Conservation (phyloP, 306 rosid species). For the Pyrus communis region DNA sequence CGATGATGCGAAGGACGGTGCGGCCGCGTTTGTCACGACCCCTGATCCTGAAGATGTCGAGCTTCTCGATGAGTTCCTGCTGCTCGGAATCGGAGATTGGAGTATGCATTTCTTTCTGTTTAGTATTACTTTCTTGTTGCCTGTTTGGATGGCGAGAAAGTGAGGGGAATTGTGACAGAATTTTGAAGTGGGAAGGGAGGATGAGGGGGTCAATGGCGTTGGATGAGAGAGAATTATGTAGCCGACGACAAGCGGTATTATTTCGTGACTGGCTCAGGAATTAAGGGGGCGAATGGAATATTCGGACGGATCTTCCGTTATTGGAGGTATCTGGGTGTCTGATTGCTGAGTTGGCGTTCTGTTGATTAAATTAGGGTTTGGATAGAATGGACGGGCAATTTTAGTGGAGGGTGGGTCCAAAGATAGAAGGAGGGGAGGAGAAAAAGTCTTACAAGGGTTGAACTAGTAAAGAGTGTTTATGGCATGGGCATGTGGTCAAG, state of each 20-base stretch:
- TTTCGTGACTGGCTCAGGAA: neutral
- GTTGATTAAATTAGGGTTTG: neutral
- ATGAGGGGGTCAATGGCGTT: neutral
- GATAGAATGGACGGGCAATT: no score
- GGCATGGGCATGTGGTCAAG: no score
- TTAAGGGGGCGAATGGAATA: neutral
- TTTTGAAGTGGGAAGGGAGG: neutral
- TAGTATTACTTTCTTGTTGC: neutral
- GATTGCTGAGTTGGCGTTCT: neutral
- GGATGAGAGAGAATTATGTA: neutral
- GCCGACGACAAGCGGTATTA: neutral
- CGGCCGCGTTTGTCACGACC: slow-evolving; percentile 76
- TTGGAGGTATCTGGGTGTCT: neutral
- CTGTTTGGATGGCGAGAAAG: neutral
- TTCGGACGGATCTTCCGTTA: neutral
- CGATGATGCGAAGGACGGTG: slow-evolving; percentile 70
- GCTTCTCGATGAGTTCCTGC: slow-evolving; percentile 48
- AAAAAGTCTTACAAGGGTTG: no score
- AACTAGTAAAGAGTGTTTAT: no score
- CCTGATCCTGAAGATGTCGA: slow-evolving; percentile 66
- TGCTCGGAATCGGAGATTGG: slow-evolving; percentile 45
- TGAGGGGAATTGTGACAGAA: neutral
- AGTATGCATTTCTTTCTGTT: slow-evolving; percentile 15
- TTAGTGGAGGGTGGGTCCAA: no score
- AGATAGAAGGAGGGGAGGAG: no score